Evolutionary conservation across 805 yeast species (phyloP), one percentile per base, ranked within the genome.

Genomic region (Pichia cabralensis): DNA sequence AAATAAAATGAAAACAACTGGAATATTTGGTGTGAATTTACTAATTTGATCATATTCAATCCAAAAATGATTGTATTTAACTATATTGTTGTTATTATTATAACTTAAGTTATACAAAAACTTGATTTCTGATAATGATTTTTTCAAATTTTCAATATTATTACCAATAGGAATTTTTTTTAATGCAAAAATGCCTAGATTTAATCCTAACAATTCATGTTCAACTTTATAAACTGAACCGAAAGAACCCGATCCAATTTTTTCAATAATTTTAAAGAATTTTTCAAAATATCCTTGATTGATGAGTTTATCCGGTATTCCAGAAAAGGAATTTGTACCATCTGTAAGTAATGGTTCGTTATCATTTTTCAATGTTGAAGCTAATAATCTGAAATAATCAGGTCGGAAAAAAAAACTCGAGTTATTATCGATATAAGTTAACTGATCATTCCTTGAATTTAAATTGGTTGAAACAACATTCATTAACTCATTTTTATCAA

Each of bases 11-110:
- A 74, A 86, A 5, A 86, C 84, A 31, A 64, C 61, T 26, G 80
- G 65, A 36, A 78, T 60, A 46, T 65, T 54, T 23, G 79, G 74
- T 33, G 76, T 76, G 52, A 74, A 74, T 8, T 58, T 61, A 30
- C 69, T 61, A 20, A 69, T 51, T 14, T 61, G 54, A 26, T 70
- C 80, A 48, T 78, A 64, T 49, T 86, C 96, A 22, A 86, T 55
- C 96, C 96, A 86, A 18, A 85, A 95, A 56, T 86, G 96, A 49
- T 86, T 85, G 51, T 86, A 86, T 15, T 80, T 71, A 19, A 86
- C 83, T 45, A 86, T 65, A 52, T 85, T 35, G 14, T 39, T 42
- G 14, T 30, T 16, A 17, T 38, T 35, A 11, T 47, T 41, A 17
- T 48, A 48, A 3, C 74, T 66, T 18, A 71, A 50, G 43, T 67